These are phyloP conservation scores for Cadophora gregata DNA, from an alignment of 2,329 filamentous ascomycete species.

Conservation along the genomic window DNA sequence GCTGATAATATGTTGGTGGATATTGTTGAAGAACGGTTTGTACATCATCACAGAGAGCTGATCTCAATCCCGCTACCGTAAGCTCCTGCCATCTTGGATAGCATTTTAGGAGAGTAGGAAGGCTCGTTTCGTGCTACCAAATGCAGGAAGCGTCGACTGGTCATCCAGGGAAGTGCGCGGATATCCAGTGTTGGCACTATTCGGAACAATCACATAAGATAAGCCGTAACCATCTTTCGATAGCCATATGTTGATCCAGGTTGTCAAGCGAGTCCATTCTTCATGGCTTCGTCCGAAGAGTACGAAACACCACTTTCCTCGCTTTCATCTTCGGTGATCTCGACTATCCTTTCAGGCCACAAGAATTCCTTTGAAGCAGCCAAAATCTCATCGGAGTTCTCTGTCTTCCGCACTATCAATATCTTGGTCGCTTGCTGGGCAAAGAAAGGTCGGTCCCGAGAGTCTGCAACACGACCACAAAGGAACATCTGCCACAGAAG, in stretches of 20 bases:
- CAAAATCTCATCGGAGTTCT: conserved; percentile 28
- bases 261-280: neutral
- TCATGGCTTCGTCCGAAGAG: neutral
- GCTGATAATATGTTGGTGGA: neutral
- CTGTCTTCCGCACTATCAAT: conserved; percentile 29
- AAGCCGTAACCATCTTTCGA: too few species aligned
- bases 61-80: neutral
- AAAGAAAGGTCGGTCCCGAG: conserved; percentile 32
- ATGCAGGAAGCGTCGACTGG: neutral
- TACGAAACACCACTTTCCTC: neutral
- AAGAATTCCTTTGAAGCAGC: conserved; percentile 28
- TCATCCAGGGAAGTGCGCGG: neutral
- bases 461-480: conserved; percentile 33
- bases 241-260: neutral
- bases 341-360: conserved; percentile 32
- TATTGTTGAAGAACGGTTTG: neutral
- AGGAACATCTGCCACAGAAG: conserved; percentile 38
- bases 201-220: neutral
- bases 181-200: neutral
- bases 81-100: neutral
- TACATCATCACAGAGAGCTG: neutral
- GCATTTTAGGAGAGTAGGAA: neutral
- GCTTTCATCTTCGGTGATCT: conserved; percentile 4
- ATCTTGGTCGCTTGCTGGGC: conserved; percentile 34
- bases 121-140: neutral